Percentiles rank a stretch among this genome's conserved stretches.
Conservation (phyloP, 768 basidiomycete species). For the Russula ochroleuca region DNA sequence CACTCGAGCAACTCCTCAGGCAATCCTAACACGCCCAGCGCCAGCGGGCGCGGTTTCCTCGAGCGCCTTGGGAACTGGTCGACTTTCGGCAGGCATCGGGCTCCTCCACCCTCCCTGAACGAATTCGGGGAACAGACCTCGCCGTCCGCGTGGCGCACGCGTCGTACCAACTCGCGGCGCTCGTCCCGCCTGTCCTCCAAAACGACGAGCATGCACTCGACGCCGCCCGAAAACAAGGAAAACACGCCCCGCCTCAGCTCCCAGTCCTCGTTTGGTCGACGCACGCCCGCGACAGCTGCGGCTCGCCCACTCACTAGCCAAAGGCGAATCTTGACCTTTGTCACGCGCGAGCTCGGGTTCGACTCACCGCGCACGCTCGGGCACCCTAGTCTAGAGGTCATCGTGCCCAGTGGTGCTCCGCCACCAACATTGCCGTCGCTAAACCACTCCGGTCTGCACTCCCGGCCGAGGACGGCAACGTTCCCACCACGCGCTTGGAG, state of each 20-base stretch:
- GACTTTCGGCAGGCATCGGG: slow-evolving; percentile 36
- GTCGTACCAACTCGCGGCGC: slow-evolving; percentile 16
- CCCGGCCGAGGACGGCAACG: slow-evolving; percentile 21
- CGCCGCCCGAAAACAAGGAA: slow-evolving; percentile 31
- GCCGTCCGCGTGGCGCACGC: slow-evolving; percentile 27
- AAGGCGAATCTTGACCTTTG: slow-evolving; percentile 31
- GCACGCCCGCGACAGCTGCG: slow-evolving; percentile 17
- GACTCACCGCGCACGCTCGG: slow-evolving; percentile 45
- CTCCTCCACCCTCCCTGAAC: slow-evolving; percentile 23
- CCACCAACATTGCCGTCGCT: slow-evolving; percentile 55
- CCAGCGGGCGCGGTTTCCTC: slow-evolving; percentile 12
- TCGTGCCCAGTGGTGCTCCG: slow-evolving; percentile 34
- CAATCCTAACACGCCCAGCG: not conserved
- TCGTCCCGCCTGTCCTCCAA: slow-evolving; percentile 30
- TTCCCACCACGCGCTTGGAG: slow-evolving; percentile 27
- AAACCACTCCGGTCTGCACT: slow-evolving; percentile 35
- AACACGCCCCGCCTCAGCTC: slow-evolving; percentile 19
- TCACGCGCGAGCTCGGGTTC: slow-evolving; percentile 27
- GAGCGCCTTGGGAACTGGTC: slow-evolving; percentile 34
- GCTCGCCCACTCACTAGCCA: slow-evolving; percentile 2
- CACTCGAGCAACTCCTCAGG: slow-evolving; percentile 10
- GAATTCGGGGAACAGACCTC: slow-evolving; percentile 22
- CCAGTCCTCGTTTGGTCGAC: slow-evolving; percentile 31
- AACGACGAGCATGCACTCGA: slow-evolving; percentile 32
- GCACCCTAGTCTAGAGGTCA: slow-evolving; percentile 35